Percentiles rank a stretch among this genome's conserved stretches.
Conservation (phyloP, 179 eudicot genomes). For the Kewa caespitosa region DNA sequence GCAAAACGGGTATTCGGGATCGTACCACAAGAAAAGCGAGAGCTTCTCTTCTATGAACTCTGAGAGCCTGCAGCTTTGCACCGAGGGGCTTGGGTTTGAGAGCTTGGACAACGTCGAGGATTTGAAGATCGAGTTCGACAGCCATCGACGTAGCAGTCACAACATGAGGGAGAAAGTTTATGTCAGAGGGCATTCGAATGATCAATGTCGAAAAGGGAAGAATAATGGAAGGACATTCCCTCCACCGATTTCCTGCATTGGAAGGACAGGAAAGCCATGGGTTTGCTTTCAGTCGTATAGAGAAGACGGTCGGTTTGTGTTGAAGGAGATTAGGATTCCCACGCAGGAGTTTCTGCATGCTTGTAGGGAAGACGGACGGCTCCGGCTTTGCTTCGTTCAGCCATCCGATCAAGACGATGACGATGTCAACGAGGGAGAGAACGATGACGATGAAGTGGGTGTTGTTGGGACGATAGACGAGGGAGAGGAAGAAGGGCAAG, state of each 20-base stretch:
- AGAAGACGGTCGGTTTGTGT: conserved; percentile 68
- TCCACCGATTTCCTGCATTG: conserved; percentile 80
- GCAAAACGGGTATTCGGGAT: conserved; percentile 14
- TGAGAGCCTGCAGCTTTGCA: conserved; percentile 69
- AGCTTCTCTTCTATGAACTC: conserved; percentile 66
- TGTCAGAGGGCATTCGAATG: conserved; percentile 21
- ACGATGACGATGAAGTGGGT: not conserved
- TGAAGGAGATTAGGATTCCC: conserved; percentile 62
- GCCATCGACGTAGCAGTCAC: not conserved
- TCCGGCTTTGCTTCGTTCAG: conserved; percentile 51
- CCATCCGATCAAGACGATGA: conserved; percentile 50
- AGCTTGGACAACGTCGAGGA: conserved; percentile 74
- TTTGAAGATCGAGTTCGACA: conserved; percentile 28
- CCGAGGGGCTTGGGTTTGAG: conserved; percentile 91
- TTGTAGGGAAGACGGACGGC: conserved; percentile 76
- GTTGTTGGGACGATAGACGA: not conserved
- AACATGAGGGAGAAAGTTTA: conserved; percentile 14
- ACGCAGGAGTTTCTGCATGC: conserved; percentile 70
- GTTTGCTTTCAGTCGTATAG: conserved; percentile 67
- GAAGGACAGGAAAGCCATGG: conserved; percentile 66
- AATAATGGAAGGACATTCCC: conserved; percentile 38
- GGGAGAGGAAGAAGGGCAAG: conserved; percentile 13
- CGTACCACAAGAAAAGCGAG: conserved; percentile 39
- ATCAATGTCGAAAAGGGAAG: conserved; percentile 38
- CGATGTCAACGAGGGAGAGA: conserved; percentile 15